phyloP scores from a whole-genome alignment of 768 basidiomycete species.

The Tricholoma matsutake region DNA sequence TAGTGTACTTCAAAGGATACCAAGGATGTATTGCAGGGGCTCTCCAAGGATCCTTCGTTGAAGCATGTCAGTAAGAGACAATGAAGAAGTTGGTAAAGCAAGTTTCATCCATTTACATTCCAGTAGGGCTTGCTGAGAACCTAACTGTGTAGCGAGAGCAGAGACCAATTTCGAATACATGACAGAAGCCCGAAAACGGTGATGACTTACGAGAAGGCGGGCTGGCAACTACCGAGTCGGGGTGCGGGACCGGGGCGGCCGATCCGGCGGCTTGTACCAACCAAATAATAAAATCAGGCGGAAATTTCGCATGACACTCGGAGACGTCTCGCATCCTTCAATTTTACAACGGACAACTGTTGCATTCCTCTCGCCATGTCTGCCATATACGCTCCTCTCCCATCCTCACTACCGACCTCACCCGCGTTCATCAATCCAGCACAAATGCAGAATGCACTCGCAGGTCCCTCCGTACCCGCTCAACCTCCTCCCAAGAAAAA shows the following conservation, averaged over 20 bases:
- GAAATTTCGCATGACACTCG: conserved; percentile 1
- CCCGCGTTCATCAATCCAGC: conserved; percentile 39
- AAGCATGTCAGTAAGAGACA: conserved; percentile 45
- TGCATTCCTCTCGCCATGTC: conserved; percentile 29
- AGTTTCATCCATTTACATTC: conserved; percentile 47
- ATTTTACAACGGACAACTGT: conserved; percentile 2
- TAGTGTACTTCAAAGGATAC: conserved; percentile 33
- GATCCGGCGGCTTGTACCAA: conserved; percentile 12
- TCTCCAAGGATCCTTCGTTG: conserved; percentile 61
- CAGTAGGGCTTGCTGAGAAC: conserved; percentile 32
- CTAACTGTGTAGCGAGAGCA: conserved; percentile 25
- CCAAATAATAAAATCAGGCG: conserved; percentile 3
- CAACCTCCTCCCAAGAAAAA: conserved; percentile 35
- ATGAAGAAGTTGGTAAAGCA: conserved; percentile 14
- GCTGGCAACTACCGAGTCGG: conserved; percentile 14
- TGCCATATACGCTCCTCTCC: conserved; percentile 36
- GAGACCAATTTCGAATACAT: conserved; percentile 20
- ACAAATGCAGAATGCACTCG: conserved; percentile 42
- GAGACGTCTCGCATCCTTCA: background rate
- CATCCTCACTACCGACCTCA: conserved; percentile 20
- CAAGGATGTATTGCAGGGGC: conserved; percentile 90
- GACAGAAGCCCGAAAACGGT: background rate
- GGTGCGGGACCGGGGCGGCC: conserved; percentile 7
- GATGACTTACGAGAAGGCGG: conserved; percentile 2
- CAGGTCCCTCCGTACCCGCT: conserved; percentile 38